Base-by-base conservation (phyloP, 441 rosid species). In the Populus hybrid region DNA sequence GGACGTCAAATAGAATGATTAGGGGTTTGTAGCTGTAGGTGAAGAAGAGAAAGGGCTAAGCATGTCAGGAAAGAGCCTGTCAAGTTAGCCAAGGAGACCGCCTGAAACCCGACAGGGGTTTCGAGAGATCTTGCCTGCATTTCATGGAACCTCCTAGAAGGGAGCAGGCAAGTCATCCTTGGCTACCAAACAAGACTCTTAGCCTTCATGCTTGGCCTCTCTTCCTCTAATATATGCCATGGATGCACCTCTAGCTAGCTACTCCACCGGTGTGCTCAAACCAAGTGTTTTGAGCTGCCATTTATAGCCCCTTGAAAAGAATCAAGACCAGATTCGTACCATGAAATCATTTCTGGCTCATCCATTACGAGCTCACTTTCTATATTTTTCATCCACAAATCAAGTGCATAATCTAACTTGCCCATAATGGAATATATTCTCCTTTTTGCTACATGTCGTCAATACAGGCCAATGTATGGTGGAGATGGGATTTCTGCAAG, bases 71-170 rank as follows among this genome's bases (percentile, higher is more conserved):
- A 77, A 71, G 83, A 77, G 79, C 20, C 75, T 61, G 84, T 79
- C 73, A 21, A 38, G 79, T 63, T 79, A 72, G 86, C 89, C 80
- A 82, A 82, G 84, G 80, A 46, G 80, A 82, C 74, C 78, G 85
- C 87, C 83, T 75, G 81, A 21, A 14, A 24, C 21, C 78, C 50
- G 59, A 9, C 70, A 8, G 76, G 57, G 57, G 57, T 46, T 12
- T 46, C 57, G 32, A 30, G 57, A 46, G 12, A 46, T 46, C 11
- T 8, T 46, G 57, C 1, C 59, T 50, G 59, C 59, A 50, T 50
- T 50, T 50, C 12, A 16, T 50, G 59, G 16, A 50, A 50, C 59
- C 59, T 50, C 59, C 20, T 12, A 0, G 59, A 14, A 50, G 16
- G 59, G 59, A 50, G 59, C 20, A 42, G 59, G 59, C 59, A 50